Evolutionary conservation across 225 moss, liverwort and hornwort genomes (phyloP).

Genomic region (Asterella californica): DNA sequence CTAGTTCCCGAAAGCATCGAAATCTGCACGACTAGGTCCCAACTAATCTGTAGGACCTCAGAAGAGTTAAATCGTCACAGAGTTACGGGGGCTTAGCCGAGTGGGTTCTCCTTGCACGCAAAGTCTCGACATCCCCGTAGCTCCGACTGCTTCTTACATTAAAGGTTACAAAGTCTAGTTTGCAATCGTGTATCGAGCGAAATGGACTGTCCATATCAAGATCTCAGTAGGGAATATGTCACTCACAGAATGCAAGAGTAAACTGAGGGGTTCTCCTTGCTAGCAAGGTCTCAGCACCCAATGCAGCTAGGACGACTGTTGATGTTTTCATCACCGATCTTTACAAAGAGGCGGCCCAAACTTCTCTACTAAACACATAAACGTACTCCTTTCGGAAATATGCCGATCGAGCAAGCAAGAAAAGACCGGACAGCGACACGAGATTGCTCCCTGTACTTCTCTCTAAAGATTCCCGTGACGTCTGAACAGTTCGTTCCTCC

Average conservation of each 20-base stretch:
- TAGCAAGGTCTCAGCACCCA: constrained; percentile 38
- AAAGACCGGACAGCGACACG: too few relatives aligned
- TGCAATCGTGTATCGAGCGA: not conserved
- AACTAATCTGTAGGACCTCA: not conserved
- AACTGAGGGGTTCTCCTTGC: constrained; percentile 48
- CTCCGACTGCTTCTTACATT: not conserved
- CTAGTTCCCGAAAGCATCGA: too few relatives aligned
- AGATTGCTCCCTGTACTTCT: too few relatives aligned
- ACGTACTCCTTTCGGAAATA: too few relatives aligned
- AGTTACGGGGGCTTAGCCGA: constrained; percentile 34
- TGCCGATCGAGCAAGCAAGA: too few relatives aligned
- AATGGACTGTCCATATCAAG: not conserved
- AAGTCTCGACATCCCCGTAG: constrained; percentile 27
- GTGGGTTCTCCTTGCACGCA: constrained; percentile 45
- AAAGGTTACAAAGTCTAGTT: not conserved
- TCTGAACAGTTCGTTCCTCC: too few relatives aligned
- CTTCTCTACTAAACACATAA: too few relatives aligned
- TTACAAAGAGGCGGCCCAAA: not conserved
- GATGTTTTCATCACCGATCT: constrained; percentile 39
- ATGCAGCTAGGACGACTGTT: constrained; percentile 42
- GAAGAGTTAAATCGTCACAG: constrained; percentile 21
- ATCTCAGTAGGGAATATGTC: constrained; percentile 44
- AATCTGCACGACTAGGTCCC: too few relatives aligned
- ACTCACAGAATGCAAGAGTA: constrained; percentile 45
- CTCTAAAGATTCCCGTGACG: too few relatives aligned